Evolutionary conservation across 106 monocot genomes (phyloP).

Genomic region (Dioscorea alata): DNA sequence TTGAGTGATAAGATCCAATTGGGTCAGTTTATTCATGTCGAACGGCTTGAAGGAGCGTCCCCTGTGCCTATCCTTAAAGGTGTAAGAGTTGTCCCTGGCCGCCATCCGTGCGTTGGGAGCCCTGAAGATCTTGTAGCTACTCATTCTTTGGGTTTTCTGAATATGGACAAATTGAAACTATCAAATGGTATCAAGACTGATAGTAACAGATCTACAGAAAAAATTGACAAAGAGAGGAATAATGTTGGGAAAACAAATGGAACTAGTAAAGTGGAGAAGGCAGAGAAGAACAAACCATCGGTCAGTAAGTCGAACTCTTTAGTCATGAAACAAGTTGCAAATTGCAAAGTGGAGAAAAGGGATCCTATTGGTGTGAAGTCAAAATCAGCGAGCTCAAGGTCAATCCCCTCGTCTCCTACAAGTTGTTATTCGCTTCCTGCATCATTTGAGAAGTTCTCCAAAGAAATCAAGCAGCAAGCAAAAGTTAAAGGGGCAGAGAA

Average conservation of each 20-base stretch:
- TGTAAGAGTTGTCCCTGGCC: conserved; percentile 54
- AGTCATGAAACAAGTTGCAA: conserved; percentile 18
- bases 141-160: conserved; percentile 36
- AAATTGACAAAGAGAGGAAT: conserved; percentile 19
- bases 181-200: conserved; percentile 24
- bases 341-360: conserved; percentile 29
- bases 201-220: background rate
- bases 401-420: conserved; percentile 40
- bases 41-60: conserved; percentile 52
- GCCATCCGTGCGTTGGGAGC: conserved; percentile 54
- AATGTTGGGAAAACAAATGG: conserved; percentile 18
- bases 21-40: conserved; percentile 75
- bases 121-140: conserved; percentile 69
- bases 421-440: conserved; percentile 67
- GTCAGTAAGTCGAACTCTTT: conserved; percentile 31
- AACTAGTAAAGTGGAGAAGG: conserved; percentile 9
- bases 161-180: conserved; percentile 23
- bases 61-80: conserved; percentile 68
- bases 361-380: conserved; percentile 10
- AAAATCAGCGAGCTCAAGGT: conserved; percentile 24
- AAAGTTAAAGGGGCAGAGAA: conserved; percentile 36
- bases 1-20: conserved; percentile 65
- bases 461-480: conserved; percentile 37
- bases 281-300: conserved; percentile 14
- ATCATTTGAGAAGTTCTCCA: conserved; percentile 64